Evolutionary conservation across 2,329 filamentous ascomycete genomes (phyloP).

Genomic region (Lachnum nothofagi): DNA sequence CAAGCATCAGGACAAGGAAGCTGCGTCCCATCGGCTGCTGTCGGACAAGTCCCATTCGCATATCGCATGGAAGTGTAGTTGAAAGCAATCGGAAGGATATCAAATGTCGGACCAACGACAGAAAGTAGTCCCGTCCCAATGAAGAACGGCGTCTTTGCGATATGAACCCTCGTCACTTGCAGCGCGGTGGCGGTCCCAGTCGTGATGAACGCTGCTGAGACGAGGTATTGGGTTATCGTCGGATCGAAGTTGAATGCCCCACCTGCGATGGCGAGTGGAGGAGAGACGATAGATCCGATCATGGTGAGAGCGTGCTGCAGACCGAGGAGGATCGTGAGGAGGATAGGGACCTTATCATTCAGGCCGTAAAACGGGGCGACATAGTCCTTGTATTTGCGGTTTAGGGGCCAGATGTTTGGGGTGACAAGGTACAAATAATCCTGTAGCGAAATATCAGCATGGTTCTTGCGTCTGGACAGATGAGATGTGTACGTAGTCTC

Average conservation of each 20-base stretch:
- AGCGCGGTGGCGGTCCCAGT: conserved; percentile 60
- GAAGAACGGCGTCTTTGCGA: conserved; percentile 57
- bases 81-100: conserved; percentile 59
- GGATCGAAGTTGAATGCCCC: conserved; percentile 53
- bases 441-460: conserved; percentile 16
- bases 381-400: conserved; percentile 45
- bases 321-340: conserved; percentile 61
- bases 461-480: neutral
- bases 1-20: conserved; percentile 63
- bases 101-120: conserved; percentile 64
- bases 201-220: conserved; percentile 64
- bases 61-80: conserved; percentile 62
- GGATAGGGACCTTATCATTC: conserved; percentile 61
- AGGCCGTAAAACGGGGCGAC: conserved; percentile 66
- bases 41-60: conserved; percentile 56
- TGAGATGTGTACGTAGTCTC: conserved; percentile 34
- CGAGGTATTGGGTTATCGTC: conserved; percentile 57
- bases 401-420: conserved; percentile 54
- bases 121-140: conserved; percentile 62
- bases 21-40: conserved; percentile 48
- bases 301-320: conserved; percentile 67
- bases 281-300: conserved; percentile 51
- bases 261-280: conserved; percentile 58
- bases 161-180: conserved; percentile 62
- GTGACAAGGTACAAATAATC: conserved; percentile 38